Evolutionary conservation across 192 early-diverging fungal species (phyloP), one percentile per base, ranked within the genome.

Genomic region (Coemansia sp.): DNA sequence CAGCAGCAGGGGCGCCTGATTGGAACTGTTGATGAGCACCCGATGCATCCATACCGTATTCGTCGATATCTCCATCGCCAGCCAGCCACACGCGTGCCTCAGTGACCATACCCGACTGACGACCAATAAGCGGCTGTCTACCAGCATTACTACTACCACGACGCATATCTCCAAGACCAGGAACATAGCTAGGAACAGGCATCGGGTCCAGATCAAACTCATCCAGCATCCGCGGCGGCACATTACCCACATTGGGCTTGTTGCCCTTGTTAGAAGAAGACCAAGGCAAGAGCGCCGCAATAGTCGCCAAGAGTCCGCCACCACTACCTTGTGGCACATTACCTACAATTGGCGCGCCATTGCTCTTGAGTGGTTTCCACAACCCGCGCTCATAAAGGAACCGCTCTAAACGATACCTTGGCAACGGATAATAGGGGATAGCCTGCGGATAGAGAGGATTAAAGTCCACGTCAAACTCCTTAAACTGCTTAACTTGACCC

Each of bases 361-460:
- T 52, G n/a, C 41, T 39, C 47, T 62, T 67, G 22, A 70, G 60
- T 1, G 77, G 73, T 37, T 69, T 70, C 80, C 80, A 85, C 50
- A 85, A 63, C 12, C 77, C 74, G 32, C 76, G 74, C 44, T 74
- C 70, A n/a, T 77, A 82, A 59, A 90, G 61, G 70, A 87, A 90
- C 16, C 62, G 66, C 71, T 88, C 86, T 4, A 90, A 67, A 0
- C 79, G 65, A n/a, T 68, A 67, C 13, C 89, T 64, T 15, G 85
- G 70, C 76, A 87, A 59, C 18, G 89, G 89, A 47, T 70, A 73
- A 67, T 88, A 90, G 10, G 86, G 84, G 38, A 90, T 76, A 2
- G 87, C 77, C 24, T 75, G 73, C 52, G 87, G 76, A 56, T 87
- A 90, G 1, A 86, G 80, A n/a, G 89, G 89, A 43, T 84, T 87